Base-by-base conservation (phyloP, 1,139 yeast species). In the Scheffersomyces insectosa region DNA sequence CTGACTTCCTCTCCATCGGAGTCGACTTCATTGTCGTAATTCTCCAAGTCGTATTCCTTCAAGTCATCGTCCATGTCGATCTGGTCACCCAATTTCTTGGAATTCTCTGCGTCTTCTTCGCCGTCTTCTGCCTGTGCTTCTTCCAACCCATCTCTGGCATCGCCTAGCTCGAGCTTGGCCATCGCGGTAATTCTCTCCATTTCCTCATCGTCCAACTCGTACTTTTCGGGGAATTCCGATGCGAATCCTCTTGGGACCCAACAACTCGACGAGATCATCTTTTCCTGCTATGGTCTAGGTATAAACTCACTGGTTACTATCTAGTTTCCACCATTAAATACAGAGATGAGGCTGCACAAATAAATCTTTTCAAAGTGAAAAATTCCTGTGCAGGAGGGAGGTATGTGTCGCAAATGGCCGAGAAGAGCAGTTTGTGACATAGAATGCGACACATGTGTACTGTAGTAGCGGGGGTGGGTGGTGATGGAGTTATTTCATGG, bases 241-340 rank as follows among this genome's bases (percentile, higher is more conserved):
- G 99, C 95, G 63, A 79, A 87, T 9, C 99, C 99, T 59, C 97
- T 80, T 39, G 98, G 98, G 29, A 93, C 97, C 98, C 99, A 93
- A 41, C 85, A 72, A 40, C 95, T 85, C 28, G 97, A 86, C 40
- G 99, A 90, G 52, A 93, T 85, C 96, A 95, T 90, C 32, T 28
- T 46, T 33, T 20, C 25, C 25, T 7, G 25, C 25, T 20, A 20
- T 20, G 20, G 39, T 12, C 25, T 20, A 20, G 25, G 25, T 20
- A 6, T 20, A 6, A 20, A 20, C 25, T 20, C 25, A 30, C 14
- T 12, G 14, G 23, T 13, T 27, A 14, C 38, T 36, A 4, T 20
- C 25, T 20, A 7, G 8, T 20, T 20, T 20, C 20, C 25, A 20
- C 25, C 8, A 8, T 20, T 20, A 6, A 20, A 20, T 20, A 20